Percentiles rank a stretch among this genome's conserved stretches.
phyloP scores from a whole-genome alignment of 1,284 basidiomycete genomes.

The Rhodotorula sp. region DNA sequence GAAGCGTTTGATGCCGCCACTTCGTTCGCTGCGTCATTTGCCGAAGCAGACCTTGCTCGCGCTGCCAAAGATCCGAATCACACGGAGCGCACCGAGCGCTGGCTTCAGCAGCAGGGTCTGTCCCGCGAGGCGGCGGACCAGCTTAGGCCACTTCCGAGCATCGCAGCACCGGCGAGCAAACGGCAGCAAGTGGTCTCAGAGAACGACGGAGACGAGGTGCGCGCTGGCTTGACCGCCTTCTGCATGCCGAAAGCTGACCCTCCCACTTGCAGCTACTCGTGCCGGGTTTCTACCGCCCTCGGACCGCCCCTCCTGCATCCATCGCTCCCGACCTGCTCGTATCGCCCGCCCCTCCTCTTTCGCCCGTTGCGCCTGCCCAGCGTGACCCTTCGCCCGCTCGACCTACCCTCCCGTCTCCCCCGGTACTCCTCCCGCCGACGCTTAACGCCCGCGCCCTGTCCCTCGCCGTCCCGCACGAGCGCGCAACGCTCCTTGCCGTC shows the following conservation, averaged over 20 bases:
- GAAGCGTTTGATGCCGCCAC: constrained; percentile 29
- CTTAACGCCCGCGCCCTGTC: neutral
- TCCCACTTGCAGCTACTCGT: neutral
- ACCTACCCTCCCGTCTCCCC: neutral
- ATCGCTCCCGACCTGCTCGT: constrained; percentile 8
- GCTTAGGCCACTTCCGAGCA: neutral
- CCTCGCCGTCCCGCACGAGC: neutral
- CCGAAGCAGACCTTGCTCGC: constrained; percentile 6
- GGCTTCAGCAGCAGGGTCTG: constrained; percentile 20
- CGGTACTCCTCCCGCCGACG: neutral
- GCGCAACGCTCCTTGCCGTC: neutral
- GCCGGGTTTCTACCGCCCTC: constrained; percentile 21
- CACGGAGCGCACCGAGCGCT: constrained; percentile 21
- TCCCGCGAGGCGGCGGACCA: neutral
- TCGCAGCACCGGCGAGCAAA: too few relatives aligned
- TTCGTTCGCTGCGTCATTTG: constrained; percentile 23
- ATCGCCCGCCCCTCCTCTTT: neutral
- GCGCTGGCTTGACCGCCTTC: neutral
- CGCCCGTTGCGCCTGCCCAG: neutral
- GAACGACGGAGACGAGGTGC: neutral
- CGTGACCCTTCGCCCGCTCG: neutral
- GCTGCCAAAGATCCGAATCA: constrained; percentile 24
- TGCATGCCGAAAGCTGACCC: neutral
- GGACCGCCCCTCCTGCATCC: constrained; percentile 27
- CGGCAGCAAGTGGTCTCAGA: too few relatives aligned